These are phyloP conservation scores for Coffea humblotiana DNA, from an alignment of 305 asterid genomes.

Conservation along the genomic window DNA sequence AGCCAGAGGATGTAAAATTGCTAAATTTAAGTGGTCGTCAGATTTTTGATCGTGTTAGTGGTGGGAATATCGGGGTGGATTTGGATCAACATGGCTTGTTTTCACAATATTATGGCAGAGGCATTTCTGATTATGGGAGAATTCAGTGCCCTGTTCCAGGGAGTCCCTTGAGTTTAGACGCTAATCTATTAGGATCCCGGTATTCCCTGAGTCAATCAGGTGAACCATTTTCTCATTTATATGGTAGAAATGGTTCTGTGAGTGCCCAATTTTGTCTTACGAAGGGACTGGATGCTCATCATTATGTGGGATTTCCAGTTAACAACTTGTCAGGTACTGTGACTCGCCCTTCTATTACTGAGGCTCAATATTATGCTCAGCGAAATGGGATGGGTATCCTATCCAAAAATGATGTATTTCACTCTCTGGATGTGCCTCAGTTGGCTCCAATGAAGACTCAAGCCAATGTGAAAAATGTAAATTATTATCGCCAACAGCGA, in stretches of 20 bases:
- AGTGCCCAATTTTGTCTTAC: conserved; percentile 36
- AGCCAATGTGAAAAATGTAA: conserved; percentile 27
- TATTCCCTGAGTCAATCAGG: conserved; percentile 33
- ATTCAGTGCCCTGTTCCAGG: conserved; percentile 38
- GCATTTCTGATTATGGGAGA: conserved; percentile 32
- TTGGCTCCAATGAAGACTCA: conserved; percentile 29
- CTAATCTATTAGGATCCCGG: conserved; percentile 34
- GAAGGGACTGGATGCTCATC: conserved; percentile 24
- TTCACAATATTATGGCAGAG: conserved; percentile 28
- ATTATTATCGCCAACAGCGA: conserved; percentile 28
- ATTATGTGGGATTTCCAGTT: conserved; percentile 34
- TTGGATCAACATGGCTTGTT: conserved; percentile 28
- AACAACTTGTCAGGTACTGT: conserved; percentile 32
- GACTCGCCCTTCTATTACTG: conserved; percentile 33
- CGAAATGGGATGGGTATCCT: conserved; percentile 31
- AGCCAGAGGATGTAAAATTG: conserved; percentile 32
- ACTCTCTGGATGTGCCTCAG: conserved; percentile 35
- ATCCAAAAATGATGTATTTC: conserved; percentile 37
- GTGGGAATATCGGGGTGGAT: conserved; percentile 27
- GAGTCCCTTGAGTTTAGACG: conserved; percentile 30
- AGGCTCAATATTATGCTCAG: conserved; percentile 24
- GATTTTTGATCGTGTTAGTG: conserved; percentile 30
- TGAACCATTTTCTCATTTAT: conserved; percentile 30
- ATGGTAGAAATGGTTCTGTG: conserved; percentile 25
- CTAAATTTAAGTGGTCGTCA: conserved; percentile 30